Evolutionary conservation across 1,284 basidiomycete genomes (phyloP).

Genomic region (Ustilago shanxiensis): DNA sequence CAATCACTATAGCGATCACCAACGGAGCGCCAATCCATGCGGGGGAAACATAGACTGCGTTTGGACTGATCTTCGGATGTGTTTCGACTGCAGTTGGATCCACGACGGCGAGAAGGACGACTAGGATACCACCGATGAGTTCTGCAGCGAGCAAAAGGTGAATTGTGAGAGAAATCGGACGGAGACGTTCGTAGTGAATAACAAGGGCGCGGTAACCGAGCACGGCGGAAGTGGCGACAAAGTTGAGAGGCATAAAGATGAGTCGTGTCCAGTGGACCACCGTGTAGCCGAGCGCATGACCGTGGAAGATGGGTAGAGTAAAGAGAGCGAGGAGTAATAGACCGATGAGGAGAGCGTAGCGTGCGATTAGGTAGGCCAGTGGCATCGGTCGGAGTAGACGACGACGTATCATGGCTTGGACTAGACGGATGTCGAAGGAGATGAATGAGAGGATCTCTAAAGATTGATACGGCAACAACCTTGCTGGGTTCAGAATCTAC

Average conservation of each 20-base stretch:
- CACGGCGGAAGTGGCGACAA: constrained; percentile 35
- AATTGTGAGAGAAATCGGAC: constrained; percentile 11
- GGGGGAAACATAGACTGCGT: constrained; percentile 6
- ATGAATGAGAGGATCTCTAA: constrained; percentile 38
- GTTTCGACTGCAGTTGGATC: background rate
- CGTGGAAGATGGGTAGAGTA: constrained; percentile 3
- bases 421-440: constrained; percentile 28
- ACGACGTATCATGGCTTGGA: constrained; percentile 16
- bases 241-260: constrained; percentile 14
- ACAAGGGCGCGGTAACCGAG: constrained; percentile 29
- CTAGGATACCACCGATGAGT: background rate
- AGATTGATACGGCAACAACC: background rate
- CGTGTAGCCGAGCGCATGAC: background rate
- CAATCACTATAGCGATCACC: constrained; percentile 20
- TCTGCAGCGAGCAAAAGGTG: constrained; percentile 11
- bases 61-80: background rate
- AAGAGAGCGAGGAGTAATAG: constrained; percentile 14
- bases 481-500: background rate
- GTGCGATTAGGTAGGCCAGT: constrained; percentile 22
- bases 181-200: constrained; percentile 23
- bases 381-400: constrained; percentile 26
- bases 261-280: constrained; percentile 18
- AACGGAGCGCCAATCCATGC: constrained; percentile 24
- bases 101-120: background rate
- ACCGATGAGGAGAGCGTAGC: constrained; percentile 21